These are phyloP conservation scores for Arthrobotrys entomopaga DNA, from an alignment of 2,329 filamentous ascomycete species.

Conservation along the genomic window DNA sequence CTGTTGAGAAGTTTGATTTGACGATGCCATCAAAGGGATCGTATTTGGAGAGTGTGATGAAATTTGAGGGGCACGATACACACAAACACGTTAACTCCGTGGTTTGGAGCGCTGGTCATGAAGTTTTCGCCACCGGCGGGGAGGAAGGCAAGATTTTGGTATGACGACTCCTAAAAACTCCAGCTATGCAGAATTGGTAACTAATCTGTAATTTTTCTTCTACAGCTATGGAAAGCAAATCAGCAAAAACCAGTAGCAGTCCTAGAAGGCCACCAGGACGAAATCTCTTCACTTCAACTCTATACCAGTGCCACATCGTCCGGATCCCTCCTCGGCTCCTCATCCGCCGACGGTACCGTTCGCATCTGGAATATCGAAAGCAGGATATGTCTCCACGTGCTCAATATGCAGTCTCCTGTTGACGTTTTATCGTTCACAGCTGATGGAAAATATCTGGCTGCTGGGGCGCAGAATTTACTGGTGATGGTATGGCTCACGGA, in stretches of 20 bases:
- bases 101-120: constrained; percentile 39
- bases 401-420: constrained; percentile 51
- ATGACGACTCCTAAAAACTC: not conserved
- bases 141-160: constrained; percentile 52
- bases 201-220: not conserved
- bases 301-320: constrained; percentile 21
- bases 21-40: constrained; percentile 21
- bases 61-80: constrained; percentile 47
- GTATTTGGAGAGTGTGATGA: constrained; percentile 21
- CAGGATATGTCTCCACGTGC: constrained; percentile 51
- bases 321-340: constrained; percentile 40
- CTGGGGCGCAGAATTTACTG: constrained; percentile 41
- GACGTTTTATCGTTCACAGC: constrained; percentile 38
- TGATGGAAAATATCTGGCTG: constrained; percentile 48
- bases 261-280: constrained; percentile 49
- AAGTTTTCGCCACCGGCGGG: constrained; percentile 46
- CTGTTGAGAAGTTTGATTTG: constrained; percentile 49
- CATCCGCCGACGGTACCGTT: constrained; percentile 48
- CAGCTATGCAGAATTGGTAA: not conserved
- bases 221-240: constrained; percentile 49
- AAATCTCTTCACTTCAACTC: constrained; percentile 40
- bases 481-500: constrained; percentile 54
- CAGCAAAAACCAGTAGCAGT: constrained; percentile 46
- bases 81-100: constrained; percentile 45
- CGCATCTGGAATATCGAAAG: constrained; percentile 51